Base-by-base conservation (phyloP, 371 early-diverging fungal species). In the Apophysomyces sp. region DNA sequence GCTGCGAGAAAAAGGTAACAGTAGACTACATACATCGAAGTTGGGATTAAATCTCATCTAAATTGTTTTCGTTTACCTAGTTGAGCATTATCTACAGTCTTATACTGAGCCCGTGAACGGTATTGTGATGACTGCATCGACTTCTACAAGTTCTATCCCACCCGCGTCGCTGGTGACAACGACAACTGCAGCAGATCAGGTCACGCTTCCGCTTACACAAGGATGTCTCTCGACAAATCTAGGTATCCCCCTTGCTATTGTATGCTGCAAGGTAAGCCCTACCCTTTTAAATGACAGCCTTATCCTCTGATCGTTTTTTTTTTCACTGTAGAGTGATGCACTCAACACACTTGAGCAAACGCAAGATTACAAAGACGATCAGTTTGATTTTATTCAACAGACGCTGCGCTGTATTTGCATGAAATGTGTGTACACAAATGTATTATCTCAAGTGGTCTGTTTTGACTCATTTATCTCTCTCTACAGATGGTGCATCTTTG, bases 351-450 rank as follows among this genome's bases (percentile, higher is more conserved):
- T 94, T 55, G 94, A 94, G 69, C 85, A 89, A 36, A 91, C 93
- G 49, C 74, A 82, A 39, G 92, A 88, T 27, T 94, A 84, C 69
- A 86, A 86, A 62, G 96, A 96, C 59, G 93, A 92, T 55, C 87
- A 88, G 32, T 93, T 96, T 73, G 97, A 95, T 71, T 94, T 86
- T 72, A 92, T 96, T 67, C 96, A 95, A 69, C 95, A 95, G 71
- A 82, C 86, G n/a, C 81, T 96, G 52, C 85, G 97, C 57, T 89
- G 95, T n/a, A 78, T 94, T 18, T 92, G 93, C 70, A 82, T 95
- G 67, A 88, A 90, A 77, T 94, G 94, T 93, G 83, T 78, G 81
- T 62, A 18, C 15, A 5, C 5, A 24, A 32, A 21, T 11, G 16
- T 58, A 52, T 41, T 40, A 4, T 49, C 51, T 37, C 29, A 8